Base-by-base conservation (phyloP, 345 rosid species). In the Salix exigua region DNA sequence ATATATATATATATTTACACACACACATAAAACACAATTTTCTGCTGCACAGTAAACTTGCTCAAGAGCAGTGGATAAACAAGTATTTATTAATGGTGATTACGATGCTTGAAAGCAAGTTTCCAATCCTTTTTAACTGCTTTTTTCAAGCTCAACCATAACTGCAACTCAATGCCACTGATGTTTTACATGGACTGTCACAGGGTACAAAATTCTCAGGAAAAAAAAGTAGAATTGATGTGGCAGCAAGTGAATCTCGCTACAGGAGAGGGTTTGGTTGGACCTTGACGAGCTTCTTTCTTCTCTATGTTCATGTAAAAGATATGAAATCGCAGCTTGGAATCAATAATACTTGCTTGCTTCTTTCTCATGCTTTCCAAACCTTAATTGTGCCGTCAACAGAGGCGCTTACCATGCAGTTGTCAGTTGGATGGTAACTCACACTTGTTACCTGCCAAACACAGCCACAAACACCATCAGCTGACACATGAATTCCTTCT, bases 361-460 rank as follows among this genome's bases (percentile, higher is more conserved):
- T 74, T 65, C 51, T 21, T 64, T 62, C 16, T 79, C 64, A 76
- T 37, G 76, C 58, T 23, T 88, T 92, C 99, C 99, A 93, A 68
- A 95, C 94, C 40, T 89, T 84, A 74, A 95, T 88, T 9, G 91
- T 89, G 85, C 97, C 88, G 83, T 95, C 99, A 30, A 92, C 99
- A 0, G 99, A 95, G 58, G 97, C 89, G 46, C 91, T 91, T 72
- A 93, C 76, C 97, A 95, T 89, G 76, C 91, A 88, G 61, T 86
- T 80, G 31, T 92, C 97, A 71, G 87, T 91, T 11, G 97, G 97
- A 73, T 92, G 99, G 85, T 94, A 92, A 78, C 97, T 95, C 80
- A 95, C 96, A 50, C 97, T 95, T 58, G 97, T 93, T 48, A 95
- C 95, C 98, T 94, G 86, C 73, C 75, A 67, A 63, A 76, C 38